phyloP scores from a whole-genome alignment of 345 rosid species.

The Orychophragmus violaceus region DNA sequence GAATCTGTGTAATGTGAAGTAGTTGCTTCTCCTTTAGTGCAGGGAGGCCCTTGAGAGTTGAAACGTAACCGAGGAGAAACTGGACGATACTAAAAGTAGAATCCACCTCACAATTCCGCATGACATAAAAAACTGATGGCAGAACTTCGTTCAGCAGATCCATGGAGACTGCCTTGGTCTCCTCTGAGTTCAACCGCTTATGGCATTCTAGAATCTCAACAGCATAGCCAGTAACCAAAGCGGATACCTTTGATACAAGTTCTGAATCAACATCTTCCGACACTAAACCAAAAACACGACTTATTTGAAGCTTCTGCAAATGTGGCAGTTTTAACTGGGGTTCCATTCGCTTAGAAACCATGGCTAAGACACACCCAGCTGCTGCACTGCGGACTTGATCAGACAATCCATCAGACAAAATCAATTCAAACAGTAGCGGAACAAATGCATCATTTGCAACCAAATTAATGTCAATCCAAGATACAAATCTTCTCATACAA shows the following conservation, averaged over 20 bases:
- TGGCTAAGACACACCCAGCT: conserved; percentile 77
- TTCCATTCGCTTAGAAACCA: conserved; percentile 89
- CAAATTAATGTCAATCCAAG: conserved; percentile 91
- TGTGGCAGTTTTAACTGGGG: conserved; percentile 60
- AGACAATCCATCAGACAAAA: conserved; percentile 50
- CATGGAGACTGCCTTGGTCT: conserved; percentile 44
- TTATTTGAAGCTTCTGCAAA: conserved; percentile 60
- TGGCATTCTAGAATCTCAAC: conserved; percentile 79
- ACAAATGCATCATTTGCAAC: conserved; percentile 69
- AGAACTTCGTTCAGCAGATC: conserved; percentile 82
- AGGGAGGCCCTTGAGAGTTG: conserved; percentile 67
- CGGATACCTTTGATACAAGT: conserved; percentile 52
- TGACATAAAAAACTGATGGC: conserved; percentile 69
- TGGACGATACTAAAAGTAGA: conserved; percentile 60
- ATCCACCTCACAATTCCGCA: conserved; percentile 71
- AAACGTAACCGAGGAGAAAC: conserved; percentile 72
- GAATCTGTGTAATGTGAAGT: conserved; percentile 58
- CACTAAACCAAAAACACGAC: conserved; percentile 59
- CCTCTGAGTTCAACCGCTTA: conserved; percentile 58
- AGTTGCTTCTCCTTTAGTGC: conserved; percentile 68
- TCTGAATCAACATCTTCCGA: conserved; percentile 60
- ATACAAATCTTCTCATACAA: conserved; percentile 73
- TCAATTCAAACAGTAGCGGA: conserved; percentile 69
- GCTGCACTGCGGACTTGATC: conserved; percentile 79
- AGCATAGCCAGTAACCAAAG: conserved; percentile 77